phyloP scores from a whole-genome alignment of 164 flowering plant genomes.

The Tetracentron sinense region DNA sequence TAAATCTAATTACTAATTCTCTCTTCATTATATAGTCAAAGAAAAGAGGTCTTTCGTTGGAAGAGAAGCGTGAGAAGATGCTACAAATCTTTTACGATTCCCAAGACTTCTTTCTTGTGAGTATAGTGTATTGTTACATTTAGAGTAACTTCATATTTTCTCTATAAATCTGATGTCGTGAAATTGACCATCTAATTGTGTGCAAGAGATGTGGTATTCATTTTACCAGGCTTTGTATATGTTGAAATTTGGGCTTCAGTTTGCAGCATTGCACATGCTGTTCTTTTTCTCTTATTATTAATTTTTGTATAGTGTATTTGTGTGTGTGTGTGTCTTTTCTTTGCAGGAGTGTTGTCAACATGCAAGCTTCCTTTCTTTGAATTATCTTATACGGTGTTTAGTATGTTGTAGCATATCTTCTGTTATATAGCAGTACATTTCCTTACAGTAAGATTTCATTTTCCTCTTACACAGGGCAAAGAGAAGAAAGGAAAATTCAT shows the following conservation, averaged over 20 bases:
- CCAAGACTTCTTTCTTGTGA: conserved; percentile 88
- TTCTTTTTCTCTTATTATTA: too few species aligned
- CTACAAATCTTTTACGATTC: conserved; percentile 91
- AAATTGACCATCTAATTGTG: too few species aligned
- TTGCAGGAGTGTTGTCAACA: not conserved
- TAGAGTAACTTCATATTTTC: not conserved
- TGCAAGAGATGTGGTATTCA: not conserved
- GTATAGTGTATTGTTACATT: conserved; percentile 21
- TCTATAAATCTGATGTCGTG: not conserved
- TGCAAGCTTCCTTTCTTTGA: not conserved
- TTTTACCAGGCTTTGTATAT: not conserved
- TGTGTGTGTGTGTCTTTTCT: not conserved
- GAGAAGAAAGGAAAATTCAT: too few species aligned
- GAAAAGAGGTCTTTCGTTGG: conserved; percentile 95
- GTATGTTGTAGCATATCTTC: too few species aligned
- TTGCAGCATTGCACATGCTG: too few species aligned
- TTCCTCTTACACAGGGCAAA: too few species aligned
- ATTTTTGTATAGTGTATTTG: too few species aligned
- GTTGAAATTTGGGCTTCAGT: too few species aligned
- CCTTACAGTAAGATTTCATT: too few species aligned
- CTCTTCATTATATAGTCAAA: conserved; percentile 51
- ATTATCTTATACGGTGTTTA: too few species aligned
- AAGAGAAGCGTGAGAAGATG: conserved; percentile 95
- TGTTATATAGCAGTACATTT: too few species aligned
- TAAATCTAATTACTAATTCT: not conserved